Conservation (phyloP, 2,329 filamentous ascomycete species). For the Trichoderma semiorbis region DNA sequence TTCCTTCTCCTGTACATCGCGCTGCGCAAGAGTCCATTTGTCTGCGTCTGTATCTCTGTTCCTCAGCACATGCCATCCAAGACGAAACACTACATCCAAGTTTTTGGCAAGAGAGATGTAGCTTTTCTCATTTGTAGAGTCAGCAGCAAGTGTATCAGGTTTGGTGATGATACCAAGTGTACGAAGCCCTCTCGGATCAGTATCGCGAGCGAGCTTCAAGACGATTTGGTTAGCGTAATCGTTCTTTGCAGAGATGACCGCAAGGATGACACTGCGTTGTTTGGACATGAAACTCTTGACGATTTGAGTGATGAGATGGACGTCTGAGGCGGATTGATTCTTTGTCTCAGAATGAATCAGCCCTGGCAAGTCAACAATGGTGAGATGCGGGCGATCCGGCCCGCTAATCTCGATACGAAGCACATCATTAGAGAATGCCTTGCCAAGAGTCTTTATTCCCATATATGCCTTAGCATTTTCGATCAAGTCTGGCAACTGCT, state of each 20-base stretch:
- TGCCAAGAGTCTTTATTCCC: conserved; percentile 40
- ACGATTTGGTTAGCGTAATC: conserved; percentile 60
- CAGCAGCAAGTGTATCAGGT: conserved; percentile 40
- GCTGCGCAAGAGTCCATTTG: conserved; percentile 29
- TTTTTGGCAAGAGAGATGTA: conserved; percentile 45
- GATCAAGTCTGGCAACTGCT: conserved; percentile 30
- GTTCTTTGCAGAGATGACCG: conserved; percentile 54
- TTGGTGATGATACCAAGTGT: conserved; percentile 59
- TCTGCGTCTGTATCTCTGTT: conserved; percentile 43
- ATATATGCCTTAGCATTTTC: conserved; percentile 44
- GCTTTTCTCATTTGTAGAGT: conserved; percentile 37
- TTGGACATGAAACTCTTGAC: conserved; percentile 56
- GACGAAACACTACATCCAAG: conserved; percentile 42
- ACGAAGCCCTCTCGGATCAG: conserved; percentile 33
- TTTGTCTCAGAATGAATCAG: conserved; percentile 49
- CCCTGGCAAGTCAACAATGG: conserved; percentile 58
- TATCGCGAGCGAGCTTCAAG: conserved; percentile 39
- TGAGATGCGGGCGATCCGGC: conserved; percentile 50
- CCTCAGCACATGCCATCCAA: conserved; percentile 53
- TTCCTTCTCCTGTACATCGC: conserved; percentile 37
- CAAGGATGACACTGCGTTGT: conserved; percentile 56
- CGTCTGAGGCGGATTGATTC: conserved; percentile 43
- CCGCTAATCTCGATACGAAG: conserved; percentile 49
- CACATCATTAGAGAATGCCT: conserved; percentile 45
- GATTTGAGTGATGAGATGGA: conserved; percentile 44